Evolutionary conservation across 768 basidiomycete genomes (phyloP), one percentile per base, ranked within the genome.

Genomic region (Pleurotus tuber-regium): DNA sequence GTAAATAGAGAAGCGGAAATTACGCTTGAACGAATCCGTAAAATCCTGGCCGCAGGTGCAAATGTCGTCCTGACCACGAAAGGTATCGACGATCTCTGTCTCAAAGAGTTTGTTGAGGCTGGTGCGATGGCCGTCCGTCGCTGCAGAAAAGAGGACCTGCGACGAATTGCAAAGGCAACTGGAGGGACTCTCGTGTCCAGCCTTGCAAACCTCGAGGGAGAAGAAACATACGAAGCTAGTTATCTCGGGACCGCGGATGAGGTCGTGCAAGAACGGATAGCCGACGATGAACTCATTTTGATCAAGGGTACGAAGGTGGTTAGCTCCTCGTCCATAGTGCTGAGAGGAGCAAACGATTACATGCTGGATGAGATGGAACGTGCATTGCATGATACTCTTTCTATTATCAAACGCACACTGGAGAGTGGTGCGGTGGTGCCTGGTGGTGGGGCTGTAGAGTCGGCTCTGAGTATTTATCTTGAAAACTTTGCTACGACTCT

Each of bases 291-390:
- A 65, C 79, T 97, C 39, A 98, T 98, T 67, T 74, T 99, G 57
- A 76, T 98, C 75, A 99, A 98, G 75, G 97, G 97, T 2, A 98
- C 95, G 43, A 98, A 96, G 71, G 87, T 93, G 35, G 95, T 98
- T 64, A 94, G 73, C 73, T 95, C 93, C 19, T 78, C 89, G 11
- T 97, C 94, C 16, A 89, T 99, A 62, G 83, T 99, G 52, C 76
- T 99, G 53, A 83, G 97, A 50, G 97, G 97, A 39, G 97, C 97
- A 24, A 99, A 98, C 68, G 97, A 99, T 69, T 98, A 96, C 68
- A 94, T 98, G 90, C 73, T 98, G 60, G 97, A 99, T 66, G 97
- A 99, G 77, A 99, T 98, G 97, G 97, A 99, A 72, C 78, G 97
- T 42, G 88, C 92, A 0, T 68, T 98, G 59, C 96, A 99, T 65